Evolutionary conservation across 805 yeast genomes (phyloP), one percentile per base, ranked within the genome.

Genomic region (Komagataella mondaviorum): DNA sequence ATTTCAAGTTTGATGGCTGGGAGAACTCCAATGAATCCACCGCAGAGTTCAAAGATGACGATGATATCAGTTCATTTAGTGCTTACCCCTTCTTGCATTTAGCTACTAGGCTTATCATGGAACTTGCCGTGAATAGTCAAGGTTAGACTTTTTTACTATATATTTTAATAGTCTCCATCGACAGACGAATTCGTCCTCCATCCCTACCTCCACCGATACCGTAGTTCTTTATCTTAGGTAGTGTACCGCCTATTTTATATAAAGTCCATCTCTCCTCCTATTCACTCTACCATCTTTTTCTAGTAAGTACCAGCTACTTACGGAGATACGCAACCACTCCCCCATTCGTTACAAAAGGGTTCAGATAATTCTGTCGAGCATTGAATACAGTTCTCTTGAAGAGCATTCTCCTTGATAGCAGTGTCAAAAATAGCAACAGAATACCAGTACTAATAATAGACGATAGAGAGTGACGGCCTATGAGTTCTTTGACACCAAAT

Each of bases 1-100:
- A 93, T 66, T 93, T 93, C 73, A 93, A 93, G 67, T 93, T 91
- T 63, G 98, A 91, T 64, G 98, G 98, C 1, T 91, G 97, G 96
- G 97, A 90, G 62, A 73, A 69, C 49, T 60, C 68, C 23, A 67
- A 68, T 23, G 54, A 64, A 62, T 48, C 56, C 53, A 36, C 43
- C 7, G 39, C 39, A 45, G 48, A 17, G 18, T 14, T 5, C 57
- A 57, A 46, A 51, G 72, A 72, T 48, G 79, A 73, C 50, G 93
- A 85, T 57, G 91, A 85, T 57, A 86, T 85, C 68, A 83, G 88
- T 54, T 85, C 95, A n/a, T 88, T 89, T 61, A 83, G 93, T 48
- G 97, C 97, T 0, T 91, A 91, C 63, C 98, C 99, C 30, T 91
- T 91, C 65, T 71, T 93, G 60, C 96, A 93, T 65, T 71, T 91